These are phyloP conservation scores for Blastobotrys apis DNA, from an alignment of 1,139 yeast species.

Conservation along the genomic window DNA sequence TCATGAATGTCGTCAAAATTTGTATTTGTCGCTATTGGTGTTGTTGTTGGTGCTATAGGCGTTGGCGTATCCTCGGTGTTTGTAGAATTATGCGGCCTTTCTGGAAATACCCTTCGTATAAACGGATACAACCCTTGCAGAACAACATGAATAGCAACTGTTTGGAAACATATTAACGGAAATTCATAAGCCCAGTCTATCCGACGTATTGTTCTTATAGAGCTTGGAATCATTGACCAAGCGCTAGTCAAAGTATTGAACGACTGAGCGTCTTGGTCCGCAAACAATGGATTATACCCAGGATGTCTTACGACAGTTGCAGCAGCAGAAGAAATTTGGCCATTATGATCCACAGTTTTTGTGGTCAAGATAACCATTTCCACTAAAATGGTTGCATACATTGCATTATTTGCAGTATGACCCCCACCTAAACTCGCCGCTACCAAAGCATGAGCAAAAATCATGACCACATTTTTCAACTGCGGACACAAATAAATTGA, in stretches of 20 bases:
- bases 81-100: conserved; percentile 11
- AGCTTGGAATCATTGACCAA: conserved; percentile 23
- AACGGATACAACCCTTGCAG: conserved; percentile 29
- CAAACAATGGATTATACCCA: conserved; percentile 19
- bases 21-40: neutral
- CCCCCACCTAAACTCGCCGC: conserved; percentile 37
- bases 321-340: neutral
- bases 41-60: neutral
- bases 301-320: neutral
- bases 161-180: conserved; percentile 28
- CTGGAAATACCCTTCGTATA: conserved; percentile 28
- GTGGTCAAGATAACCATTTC: conserved; percentile 5
- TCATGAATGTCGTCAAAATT: conserved; percentile 6
- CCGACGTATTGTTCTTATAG: conserved; percentile 24
- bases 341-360: neutral
- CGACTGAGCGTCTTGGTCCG: conserved; percentile 13
- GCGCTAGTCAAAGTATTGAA: conserved; percentile 27
- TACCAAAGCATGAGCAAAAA: conserved; percentile 36
- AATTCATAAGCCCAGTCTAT: conserved; percentile 31
- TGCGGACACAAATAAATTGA: conserved; percentile 28
- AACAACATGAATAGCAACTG: conserved; percentile 31
- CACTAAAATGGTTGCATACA: conserved; percentile 30
- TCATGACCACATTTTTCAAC: conserved; percentile 25
- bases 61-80: neutral
- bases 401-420: conserved; percentile 31